Evolutionary conservation across 768 basidiomycete genomes (phyloP), one percentile per base, ranked within the genome.

Genomic region (Hortiboletus campestris): DNA sequence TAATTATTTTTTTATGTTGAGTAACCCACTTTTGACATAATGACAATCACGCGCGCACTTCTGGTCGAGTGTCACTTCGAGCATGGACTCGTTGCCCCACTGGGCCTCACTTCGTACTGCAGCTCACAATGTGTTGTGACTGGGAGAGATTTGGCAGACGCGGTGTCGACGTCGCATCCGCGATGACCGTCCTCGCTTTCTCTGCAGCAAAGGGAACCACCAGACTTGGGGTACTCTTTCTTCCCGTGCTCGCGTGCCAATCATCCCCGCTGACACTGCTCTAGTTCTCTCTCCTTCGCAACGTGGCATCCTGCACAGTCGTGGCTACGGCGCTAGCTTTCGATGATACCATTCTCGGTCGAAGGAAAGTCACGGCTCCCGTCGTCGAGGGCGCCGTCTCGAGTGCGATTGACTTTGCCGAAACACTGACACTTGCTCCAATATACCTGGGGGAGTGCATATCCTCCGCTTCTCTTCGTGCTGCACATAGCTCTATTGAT

Each of bases 401-500:
- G 14, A 78, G 79, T 19, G 84, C 78, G 29, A 73, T 92, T 50
- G 80, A 82, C 40, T 74, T 88, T 29, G 82, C 84, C 3, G 91
- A 92, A 68, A 80, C 83, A 47, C 72, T 90, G 50, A 84, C 86
- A 4, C 83, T 93, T 42, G 84, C 85, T 2, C 90, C 91, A 13
- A 83, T 93, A 58, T 78, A 84, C 58, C 73, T 91, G 17, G 83
- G 85, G 32, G 89, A 92, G 73, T 85, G 88, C 60, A 77, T 92
- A 47, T 86, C 90, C 14, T 83, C 86, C 4, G 86, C 88, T 6
- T 87, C 87, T 6, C 75, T 93, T 38, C 74, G 84, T 19, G 88
- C 88, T 2, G 91, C 88, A 0, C 83, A 89, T 55, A 81, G 83
- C 59, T 89, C 89, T 25, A 83, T 91, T 59, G 88, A 90, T 63